These are phyloP conservation scores for Dothidotthia symphoricarpi DNA, from an alignment of 2,329 filamentous ascomycete species.

Conservation along the genomic window DNA sequence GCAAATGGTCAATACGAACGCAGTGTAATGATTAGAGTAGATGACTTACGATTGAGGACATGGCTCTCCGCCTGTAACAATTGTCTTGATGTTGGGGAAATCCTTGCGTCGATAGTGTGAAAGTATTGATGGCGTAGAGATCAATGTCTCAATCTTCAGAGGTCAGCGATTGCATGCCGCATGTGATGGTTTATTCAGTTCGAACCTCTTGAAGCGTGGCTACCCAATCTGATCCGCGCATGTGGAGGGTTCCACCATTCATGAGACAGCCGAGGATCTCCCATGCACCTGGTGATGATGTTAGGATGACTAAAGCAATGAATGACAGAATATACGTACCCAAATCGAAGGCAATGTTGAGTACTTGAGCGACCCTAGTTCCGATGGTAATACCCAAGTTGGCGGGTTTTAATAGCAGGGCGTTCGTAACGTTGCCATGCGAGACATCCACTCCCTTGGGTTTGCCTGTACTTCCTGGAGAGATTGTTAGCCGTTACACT, in stretches of 20 bases:
- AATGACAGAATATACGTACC: slow-evolving; percentile 43
- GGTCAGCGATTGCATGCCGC: too few species aligned
- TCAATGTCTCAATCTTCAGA: slow-evolving; percentile 52
- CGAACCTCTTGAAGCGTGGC: slow-evolving; percentile 49
- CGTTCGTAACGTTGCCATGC: slow-evolving; percentile 56
- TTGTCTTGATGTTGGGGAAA: slow-evolving; percentile 53
- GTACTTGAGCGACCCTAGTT: slow-evolving; percentile 54
- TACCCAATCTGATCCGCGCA: slow-evolving; percentile 54
- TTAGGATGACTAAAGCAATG: background rate
- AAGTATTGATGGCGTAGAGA: slow-evolving; percentile 57
- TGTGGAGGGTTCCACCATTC: slow-evolving; percentile 57
- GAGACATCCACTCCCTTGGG: slow-evolving; percentile 61
- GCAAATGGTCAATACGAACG: slow-evolving; percentile 1
- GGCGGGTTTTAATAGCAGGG: slow-evolving; percentile 53
- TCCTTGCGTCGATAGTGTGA: slow-evolving; percentile 50
- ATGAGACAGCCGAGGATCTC: slow-evolving; percentile 58
- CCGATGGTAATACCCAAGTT: slow-evolving; percentile 53
- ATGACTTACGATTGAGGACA: slow-evolving; percentile 45
- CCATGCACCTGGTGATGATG: slow-evolving; percentile 52
- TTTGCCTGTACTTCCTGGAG: slow-evolving; percentile 51
- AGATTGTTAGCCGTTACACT: slow-evolving; percentile 5
- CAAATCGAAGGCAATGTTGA: slow-evolving; percentile 63
- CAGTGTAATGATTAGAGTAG: background rate
- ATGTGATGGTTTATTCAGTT: too few species aligned
- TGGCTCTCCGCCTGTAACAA: slow-evolving; percentile 58